Conservation (phyloP, 805 yeast species). For the Blastobotrys peoriensis region DNA sequence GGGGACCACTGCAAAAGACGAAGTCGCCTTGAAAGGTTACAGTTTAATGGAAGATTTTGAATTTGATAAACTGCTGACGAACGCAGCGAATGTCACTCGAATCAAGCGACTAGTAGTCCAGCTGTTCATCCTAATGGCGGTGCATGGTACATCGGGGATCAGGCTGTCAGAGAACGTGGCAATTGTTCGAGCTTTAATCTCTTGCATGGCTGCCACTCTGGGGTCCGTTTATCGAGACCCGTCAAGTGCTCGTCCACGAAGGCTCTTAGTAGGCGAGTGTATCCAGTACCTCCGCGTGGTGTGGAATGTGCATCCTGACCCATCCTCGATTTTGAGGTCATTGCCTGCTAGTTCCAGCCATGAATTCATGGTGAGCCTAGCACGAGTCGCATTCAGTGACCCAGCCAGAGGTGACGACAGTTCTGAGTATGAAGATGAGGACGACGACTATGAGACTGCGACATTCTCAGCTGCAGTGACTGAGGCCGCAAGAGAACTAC, state of each 20-base stretch:
- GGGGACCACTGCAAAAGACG: background rate
- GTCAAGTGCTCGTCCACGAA: background rate
- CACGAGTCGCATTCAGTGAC: slow-evolving; percentile 24
- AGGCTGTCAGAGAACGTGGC: slow-evolving; percentile 1
- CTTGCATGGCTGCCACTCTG: slow-evolving; percentile 10
- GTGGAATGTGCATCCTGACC: slow-evolving; percentile 11
- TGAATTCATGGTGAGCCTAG: slow-evolving; percentile 22
- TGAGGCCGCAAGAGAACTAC: slow-evolving; percentile 62
- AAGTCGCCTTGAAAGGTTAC: background rate
- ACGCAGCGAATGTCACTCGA: background rate
- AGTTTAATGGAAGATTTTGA: slow-evolving; percentile 2
- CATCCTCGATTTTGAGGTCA: slow-evolving; percentile 4
- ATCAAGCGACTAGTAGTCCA: slow-evolving; percentile 4
- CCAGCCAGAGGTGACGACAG: slow-evolving; percentile 3
- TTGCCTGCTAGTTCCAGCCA: slow-evolving; percentile 14
- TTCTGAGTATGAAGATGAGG: slow-evolving; percentile 5
- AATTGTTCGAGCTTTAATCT: slow-evolving; percentile 5
- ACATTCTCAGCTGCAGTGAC: slow-evolving; percentile 57
- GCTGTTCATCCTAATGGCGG: slow-evolving; percentile 2
- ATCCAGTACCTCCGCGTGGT: slow-evolving; percentile 15
- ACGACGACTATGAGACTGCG: slow-evolving; percentile 51
- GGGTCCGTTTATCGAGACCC: slow-evolving; percentile 9
- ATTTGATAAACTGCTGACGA: slow-evolving; percentile 4
- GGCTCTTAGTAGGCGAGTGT: slow-evolving; percentile 11
- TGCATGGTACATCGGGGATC: slow-evolving; percentile 6